Evolutionary conservation across 1,139 yeast genomes (phyloP).

Genomic region (Candida sojae): DNA sequence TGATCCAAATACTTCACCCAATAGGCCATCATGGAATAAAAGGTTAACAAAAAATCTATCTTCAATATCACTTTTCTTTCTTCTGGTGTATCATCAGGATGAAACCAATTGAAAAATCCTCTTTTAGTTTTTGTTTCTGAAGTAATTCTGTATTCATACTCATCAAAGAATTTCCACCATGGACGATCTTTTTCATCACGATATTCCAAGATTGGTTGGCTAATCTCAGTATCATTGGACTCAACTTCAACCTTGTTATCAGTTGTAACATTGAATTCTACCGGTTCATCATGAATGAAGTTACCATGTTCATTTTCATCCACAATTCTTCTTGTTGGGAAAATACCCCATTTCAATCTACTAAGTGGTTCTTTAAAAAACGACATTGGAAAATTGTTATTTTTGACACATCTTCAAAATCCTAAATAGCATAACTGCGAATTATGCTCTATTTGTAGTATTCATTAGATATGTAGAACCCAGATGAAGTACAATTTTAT

Average conservation of each 20-base stretch:
- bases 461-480: too few species aligned
- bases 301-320: constrained; percentile 27
- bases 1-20: constrained; percentile 74
- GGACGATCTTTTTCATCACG: constrained; percentile 63
- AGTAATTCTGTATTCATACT: constrained; percentile 57
- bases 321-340: constrained; percentile 48
- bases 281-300: constrained; percentile 9
- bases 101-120: constrained; percentile 68
- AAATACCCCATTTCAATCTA: constrained; percentile 47
- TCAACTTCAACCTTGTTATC: not conserved
- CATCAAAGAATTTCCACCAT: constrained; percentile 67
- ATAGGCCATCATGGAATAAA: constrained; percentile 62
- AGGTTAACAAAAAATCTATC: constrained; percentile 59
- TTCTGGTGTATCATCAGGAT: constrained; percentile 54
- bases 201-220: constrained; percentile 34
- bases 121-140: constrained; percentile 34
- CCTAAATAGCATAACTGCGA: too few species aligned
- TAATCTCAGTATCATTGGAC: constrained; percentile 4
- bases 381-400: too few species aligned
- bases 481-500: too few species aligned
- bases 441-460: too few species aligned
- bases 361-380: too few species aligned
- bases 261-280: not conserved
- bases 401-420: too few species aligned
- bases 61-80: constrained; percentile 59